Evolutionary conservation across 129 eudicot species (phyloP).

Genomic region (Centaurea solstitialis): DNA sequence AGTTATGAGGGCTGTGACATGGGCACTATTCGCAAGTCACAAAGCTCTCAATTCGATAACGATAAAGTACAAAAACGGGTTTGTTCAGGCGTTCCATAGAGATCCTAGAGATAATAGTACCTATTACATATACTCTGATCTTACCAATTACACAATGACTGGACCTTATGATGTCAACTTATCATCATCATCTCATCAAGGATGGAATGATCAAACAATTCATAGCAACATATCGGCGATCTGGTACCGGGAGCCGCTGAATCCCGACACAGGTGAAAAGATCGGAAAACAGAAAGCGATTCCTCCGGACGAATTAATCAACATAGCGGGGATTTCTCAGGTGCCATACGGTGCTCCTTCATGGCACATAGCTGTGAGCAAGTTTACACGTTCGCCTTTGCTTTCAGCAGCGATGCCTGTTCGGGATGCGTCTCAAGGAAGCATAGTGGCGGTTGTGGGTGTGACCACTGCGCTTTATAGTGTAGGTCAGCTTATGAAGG

Average conservation of each 20-base stretch:
- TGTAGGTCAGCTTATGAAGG: slow-evolving; percentile 96
- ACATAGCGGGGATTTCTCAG: slow-evolving; percentile 92
- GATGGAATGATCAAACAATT: slow-evolving; percentile 84
- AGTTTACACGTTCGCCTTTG: slow-evolving; percentile 73
- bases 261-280: slow-evolving; percentile 79
- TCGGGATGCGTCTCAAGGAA: slow-evolving; percentile 59
- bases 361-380: slow-evolving; percentile 97
- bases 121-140: slow-evolving; percentile 86
- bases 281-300: slow-evolving; percentile 64
- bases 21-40: slow-evolving; percentile 93
- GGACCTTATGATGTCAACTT: slow-evolving; percentile 40
- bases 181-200: slow-evolving; percentile 66
- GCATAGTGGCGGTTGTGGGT: slow-evolving; percentile 97
- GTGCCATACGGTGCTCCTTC: slow-evolving; percentile 95
- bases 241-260: slow-evolving; percentile 84
- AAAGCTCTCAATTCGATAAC: slow-evolving; percentile 87
- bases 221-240: slow-evolving; percentile 71
- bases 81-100: slow-evolving; percentile 97
- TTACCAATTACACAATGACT: slow-evolving; percentile 72
- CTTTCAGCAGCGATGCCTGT: slow-evolving; percentile 97
- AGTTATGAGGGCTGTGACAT: slow-evolving; percentile 83
- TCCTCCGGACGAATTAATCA: slow-evolving; percentile 86
- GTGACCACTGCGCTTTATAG: slow-evolving; percentile 89
- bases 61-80: slow-evolving; percentile 82
- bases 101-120: slow-evolving; percentile 86